phyloP scores from a whole-genome alignment of 495 filamentous ascomycete genomes.

The Podospora pseudopauciseta region DNA sequence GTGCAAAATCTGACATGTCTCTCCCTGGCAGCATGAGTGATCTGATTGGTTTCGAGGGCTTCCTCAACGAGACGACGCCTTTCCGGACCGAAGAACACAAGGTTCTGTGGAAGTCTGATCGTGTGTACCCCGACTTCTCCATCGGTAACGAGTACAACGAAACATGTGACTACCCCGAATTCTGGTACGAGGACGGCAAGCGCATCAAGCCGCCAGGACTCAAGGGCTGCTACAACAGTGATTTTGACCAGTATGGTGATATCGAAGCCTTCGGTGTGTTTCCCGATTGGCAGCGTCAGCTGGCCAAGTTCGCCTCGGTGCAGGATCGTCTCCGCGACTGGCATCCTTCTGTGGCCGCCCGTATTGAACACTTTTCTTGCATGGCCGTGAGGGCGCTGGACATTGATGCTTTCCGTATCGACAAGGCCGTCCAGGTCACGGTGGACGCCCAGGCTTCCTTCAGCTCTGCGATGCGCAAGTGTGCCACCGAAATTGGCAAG shows the following conservation, averaged over 20 bases:
- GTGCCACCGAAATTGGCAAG: conserved; percentile 55
- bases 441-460: conserved; percentile 61
- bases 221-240: conserved; percentile 63
- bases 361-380: conserved; percentile 62
- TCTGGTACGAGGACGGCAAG: conserved; percentile 63
- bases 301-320: conserved; percentile 71
- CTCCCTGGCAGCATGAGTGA: conserved; percentile 53
- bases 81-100: conserved; percentile 56
- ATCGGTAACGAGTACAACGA: conserved; percentile 56
- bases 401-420: conserved; percentile 66
- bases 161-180: conserved; percentile 60
- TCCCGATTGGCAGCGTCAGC: conserved; percentile 62
- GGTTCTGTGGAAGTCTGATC: conserved; percentile 55
- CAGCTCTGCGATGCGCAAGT: conserved; percentile 51
- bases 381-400: conserved; percentile 62
- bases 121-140: conserved; percentile 62
- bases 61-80: conserved; percentile 61
- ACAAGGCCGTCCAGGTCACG: conserved; percentile 65
- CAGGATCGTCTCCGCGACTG: conserved; percentile 74
- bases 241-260: conserved; percentile 70
- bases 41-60: conserved; percentile 65
- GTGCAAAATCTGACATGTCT: conserved; percentile 14
- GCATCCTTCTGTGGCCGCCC: conserved; percentile 56
- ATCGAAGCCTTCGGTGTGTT: conserved; percentile 65
- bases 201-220: conserved; percentile 49